Percentiles rank a stretch among this genome's conserved stretches.
phyloP scores from a whole-genome alignment of 257 asterid species.

The Schizonepeta tenuifolia region DNA sequence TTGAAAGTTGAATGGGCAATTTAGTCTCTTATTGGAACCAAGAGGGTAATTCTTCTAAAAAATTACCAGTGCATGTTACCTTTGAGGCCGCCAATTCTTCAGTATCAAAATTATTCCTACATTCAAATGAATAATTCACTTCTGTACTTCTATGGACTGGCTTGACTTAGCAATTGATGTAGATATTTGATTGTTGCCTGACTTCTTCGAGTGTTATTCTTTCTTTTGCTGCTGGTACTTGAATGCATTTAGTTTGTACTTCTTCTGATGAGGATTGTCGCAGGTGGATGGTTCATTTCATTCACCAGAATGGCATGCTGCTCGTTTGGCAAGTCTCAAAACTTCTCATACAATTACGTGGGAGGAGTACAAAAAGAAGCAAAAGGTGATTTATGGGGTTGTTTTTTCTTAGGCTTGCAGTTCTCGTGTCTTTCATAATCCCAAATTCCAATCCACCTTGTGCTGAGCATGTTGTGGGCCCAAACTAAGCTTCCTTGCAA shows the following conservation, averaged over 20 bases:
- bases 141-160: not conserved
- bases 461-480: not conserved
- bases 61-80: constrained; percentile 9
- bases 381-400: constrained; percentile 64
- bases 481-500: not conserved
- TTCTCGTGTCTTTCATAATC: constrained; percentile 12
- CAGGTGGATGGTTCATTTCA: constrained; percentile 99
- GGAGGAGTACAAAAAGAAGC: constrained; percentile 97
- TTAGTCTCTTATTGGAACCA: not conserved
- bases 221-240: not conserved
- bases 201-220: constrained; percentile 11
- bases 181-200: constrained; percentile 19
- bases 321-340: constrained; percentile 98
- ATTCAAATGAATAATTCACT: not conserved
- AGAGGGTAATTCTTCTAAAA: not conserved
- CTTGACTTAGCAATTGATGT: constrained; percentile 4
- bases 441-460: not conserved
- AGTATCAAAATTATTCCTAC: not conserved
- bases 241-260: constrained; percentile 32
- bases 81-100: constrained; percentile 10
- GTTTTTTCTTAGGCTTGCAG: not conserved
- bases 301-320: constrained; percentile 99
- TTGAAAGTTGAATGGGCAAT: not conserved
- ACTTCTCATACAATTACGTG: constrained; percentile 96
- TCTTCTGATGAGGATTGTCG: constrained; percentile 79